phyloP scores from a whole-genome alignment of 2,329 filamentous ascomycete genomes.

The Sporothrix pseudoabietina region DNA sequence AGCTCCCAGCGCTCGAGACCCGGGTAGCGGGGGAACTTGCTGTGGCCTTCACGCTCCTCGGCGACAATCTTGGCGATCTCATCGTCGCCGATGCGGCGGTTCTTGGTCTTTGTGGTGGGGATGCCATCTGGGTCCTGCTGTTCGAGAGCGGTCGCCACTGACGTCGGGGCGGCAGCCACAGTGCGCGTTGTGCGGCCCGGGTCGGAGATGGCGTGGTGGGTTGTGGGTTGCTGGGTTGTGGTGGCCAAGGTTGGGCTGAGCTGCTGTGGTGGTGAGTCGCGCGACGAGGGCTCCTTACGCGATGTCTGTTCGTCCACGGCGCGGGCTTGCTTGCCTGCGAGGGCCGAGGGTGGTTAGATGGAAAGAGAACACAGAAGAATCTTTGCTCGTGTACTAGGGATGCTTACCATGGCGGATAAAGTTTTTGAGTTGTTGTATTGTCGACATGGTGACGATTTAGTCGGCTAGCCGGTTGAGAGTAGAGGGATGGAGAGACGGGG shows the following conservation, averaged over 20 bases:
- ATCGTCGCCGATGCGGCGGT: constrained; percentile 58
- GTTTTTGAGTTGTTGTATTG: constrained; percentile 95
- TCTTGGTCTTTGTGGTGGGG: constrained; percentile 43
- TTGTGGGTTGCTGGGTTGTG: constrained; percentile 48
- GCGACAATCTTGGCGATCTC: constrained; percentile 85
- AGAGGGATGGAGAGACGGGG: not conserved
- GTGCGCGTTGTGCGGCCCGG: constrained; percentile 4
- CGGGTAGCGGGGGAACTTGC: constrained; percentile 83
- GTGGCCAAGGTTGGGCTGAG: constrained; percentile 53
- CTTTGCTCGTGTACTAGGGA: constrained; percentile 31
- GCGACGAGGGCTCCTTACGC: constrained; percentile 48
- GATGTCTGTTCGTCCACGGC: constrained; percentile 54
- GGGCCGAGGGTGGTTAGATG: not conserved
- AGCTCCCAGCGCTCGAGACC: constrained; percentile 84
- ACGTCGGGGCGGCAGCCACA: constrained; percentile 21
- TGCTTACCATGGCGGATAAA: constrained; percentile 84
- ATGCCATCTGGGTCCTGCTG: constrained; percentile 35
- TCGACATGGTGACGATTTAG: constrained; percentile 54
- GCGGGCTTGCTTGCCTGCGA: constrained; percentile 82
- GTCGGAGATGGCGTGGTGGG: constrained; percentile 47
- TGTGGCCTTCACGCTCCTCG: constrained; percentile 84
- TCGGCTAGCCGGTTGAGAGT: not conserved
- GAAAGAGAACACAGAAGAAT: not conserved
- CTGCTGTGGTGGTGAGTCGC: constrained; percentile 49
- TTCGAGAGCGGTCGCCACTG: not conserved